phyloP scores from a whole-genome alignment of 306 rosid species.

The Macrotyloma uniflorum region DNA sequence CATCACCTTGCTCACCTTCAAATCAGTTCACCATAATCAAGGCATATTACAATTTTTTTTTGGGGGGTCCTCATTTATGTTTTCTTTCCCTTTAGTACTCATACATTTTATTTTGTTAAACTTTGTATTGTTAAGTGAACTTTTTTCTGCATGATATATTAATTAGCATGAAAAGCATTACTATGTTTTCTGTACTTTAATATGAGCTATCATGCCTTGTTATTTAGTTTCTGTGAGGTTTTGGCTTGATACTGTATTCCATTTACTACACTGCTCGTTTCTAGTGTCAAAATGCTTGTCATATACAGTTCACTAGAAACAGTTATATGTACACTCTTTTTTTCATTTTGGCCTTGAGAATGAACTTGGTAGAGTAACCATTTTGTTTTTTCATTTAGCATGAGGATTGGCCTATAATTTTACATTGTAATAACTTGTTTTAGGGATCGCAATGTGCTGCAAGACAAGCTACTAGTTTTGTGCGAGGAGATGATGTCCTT shows the following conservation, averaged over 20 bases:
- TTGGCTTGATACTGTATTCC: not conserved
- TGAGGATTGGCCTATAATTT: not conserved
- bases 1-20: too few relatives aligned
- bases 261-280: not conserved
- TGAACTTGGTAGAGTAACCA: not conserved
- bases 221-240: not conserved
- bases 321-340: not conserved
- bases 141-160: not conserved
- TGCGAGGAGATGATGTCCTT: conserved; percentile 89
- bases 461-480: conserved; percentile 82
- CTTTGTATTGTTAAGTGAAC: not conserved
- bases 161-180: not conserved
- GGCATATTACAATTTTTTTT: too few relatives aligned
- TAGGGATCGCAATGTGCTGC: conserved; percentile 84
- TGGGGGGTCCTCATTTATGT: too few relatives aligned
- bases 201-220: not conserved
- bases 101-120: not conserved
- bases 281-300: not conserved
- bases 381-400: not conserved
- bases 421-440: conserved; percentile 13
- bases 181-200: conserved; percentile 1
- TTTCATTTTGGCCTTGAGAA: not conserved
- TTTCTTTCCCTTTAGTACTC: not conserved
- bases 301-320: not conserved
- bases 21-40: too few relatives aligned